phyloP scores from a whole-genome alignment of 2,329 filamentous ascomycete genomes.

The Colletotrichum falcatum region DNA sequence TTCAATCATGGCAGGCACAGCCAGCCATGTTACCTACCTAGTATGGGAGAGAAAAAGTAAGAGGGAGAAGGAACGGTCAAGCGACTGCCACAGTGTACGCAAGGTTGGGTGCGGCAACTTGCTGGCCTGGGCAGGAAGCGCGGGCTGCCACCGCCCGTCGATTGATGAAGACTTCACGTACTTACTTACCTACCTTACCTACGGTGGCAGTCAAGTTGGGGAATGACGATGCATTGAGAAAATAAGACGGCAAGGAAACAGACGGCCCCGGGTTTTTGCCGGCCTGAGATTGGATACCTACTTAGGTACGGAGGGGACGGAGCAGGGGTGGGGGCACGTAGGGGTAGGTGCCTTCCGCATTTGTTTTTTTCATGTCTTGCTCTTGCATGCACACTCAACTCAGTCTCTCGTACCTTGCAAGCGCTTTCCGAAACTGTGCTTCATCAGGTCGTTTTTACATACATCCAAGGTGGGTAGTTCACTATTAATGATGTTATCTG shows the following conservation, averaged over 20 bases:
- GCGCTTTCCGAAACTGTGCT: neutral
- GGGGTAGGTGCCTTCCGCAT: slow-evolving; percentile 17
- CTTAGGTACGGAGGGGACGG: neutral
- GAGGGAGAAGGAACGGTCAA: neutral
- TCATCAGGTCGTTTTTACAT: neutral
- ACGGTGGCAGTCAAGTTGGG: slow-evolving; percentile 13
- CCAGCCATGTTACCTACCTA: neutral
- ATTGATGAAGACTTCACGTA: slow-evolving; percentile 25
- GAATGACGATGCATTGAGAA: slow-evolving; percentile 18
- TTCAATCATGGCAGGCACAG: neutral
- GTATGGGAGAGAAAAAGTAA: neutral
- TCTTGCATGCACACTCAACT: neutral
- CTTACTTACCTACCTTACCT: too few species aligned
- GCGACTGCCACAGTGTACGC: neutral
- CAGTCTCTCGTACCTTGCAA: neutral
- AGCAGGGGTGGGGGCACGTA: neutral
- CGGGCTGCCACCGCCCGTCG: slow-evolving; percentile 23
- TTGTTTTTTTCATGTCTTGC: slow-evolving; percentile 1
- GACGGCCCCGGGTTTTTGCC: slow-evolving; percentile 1
- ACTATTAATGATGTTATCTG: neutral
- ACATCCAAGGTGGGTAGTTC: neutral
- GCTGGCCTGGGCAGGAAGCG: neutral
- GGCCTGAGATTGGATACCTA: neutral
- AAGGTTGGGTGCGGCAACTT: too few species aligned
- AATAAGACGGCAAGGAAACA: neutral